A percentile compares a stretch with the other conserved stretches of the same genome.
phyloP scores from a whole-genome alignment of 768 basidiomycete genomes.

The Amanita polypyramis region DNA sequence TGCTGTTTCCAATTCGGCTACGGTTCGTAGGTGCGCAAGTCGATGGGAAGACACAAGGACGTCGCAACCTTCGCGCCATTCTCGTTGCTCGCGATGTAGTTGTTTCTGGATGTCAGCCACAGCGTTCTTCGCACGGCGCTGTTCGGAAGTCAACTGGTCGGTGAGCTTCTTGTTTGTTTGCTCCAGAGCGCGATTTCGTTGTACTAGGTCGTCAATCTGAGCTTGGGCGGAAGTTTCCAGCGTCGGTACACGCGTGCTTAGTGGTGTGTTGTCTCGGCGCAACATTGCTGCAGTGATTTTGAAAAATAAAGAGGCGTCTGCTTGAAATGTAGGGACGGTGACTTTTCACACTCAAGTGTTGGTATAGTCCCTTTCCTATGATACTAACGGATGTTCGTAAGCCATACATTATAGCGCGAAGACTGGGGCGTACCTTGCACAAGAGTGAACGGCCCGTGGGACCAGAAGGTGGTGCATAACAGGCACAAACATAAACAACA shows the following conservation, averaged over 20 bases:
- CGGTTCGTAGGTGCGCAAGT: constrained; percentile 50
- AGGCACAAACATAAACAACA: background rate
- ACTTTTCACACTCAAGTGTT: background rate
- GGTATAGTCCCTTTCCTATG: background rate
- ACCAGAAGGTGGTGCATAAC: background rate
- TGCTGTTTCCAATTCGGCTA: constrained; percentile 44
- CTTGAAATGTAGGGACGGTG: background rate
- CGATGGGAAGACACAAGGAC: constrained; percentile 53
- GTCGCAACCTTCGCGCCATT: constrained; percentile 57
- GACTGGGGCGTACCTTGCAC: background rate
- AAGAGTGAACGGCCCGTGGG: background rate
- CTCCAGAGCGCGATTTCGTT: constrained; percentile 55
- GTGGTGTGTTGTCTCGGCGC: constrained; percentile 13
- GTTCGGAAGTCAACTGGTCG: constrained; percentile 35
- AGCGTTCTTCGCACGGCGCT: constrained; percentile 29
- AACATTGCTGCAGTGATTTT: constrained; percentile 8
- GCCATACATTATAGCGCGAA: background rate
- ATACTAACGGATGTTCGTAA: background rate
- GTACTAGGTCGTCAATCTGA: constrained; percentile 68
- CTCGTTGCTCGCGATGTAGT: constrained; percentile 40
- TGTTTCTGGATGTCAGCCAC: constrained; percentile 34
- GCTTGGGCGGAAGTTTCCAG: constrained; percentile 51
- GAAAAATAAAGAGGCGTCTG: no score
- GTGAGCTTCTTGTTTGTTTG: constrained; percentile 45
- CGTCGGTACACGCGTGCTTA: constrained; percentile 24